Evolutionary conservation across 139 green algal genomes (phyloP).

Genomic region (Desmodesmus armatus): DNA sequence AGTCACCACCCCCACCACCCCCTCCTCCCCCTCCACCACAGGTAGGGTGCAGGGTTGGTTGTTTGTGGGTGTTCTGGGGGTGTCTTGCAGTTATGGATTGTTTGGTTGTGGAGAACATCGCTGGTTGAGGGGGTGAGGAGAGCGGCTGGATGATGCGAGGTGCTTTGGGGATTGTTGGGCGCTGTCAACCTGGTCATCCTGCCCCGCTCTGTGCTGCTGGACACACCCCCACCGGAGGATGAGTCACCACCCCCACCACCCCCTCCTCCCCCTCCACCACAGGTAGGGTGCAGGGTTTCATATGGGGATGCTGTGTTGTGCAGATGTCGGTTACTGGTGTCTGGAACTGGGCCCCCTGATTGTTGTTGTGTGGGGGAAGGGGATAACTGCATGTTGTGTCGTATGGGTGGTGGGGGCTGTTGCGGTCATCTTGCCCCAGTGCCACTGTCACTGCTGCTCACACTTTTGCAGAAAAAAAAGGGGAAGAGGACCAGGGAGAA

Average conservation of each 20-base stretch:
- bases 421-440: too few relatives aligned
- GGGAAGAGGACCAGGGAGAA: too few relatives aligned
- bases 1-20: slow-evolving; percentile 82
- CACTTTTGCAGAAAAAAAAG: too few relatives aligned
- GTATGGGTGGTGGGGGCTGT: too few relatives aligned
- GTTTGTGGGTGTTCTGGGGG: not conserved
- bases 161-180: too few relatives aligned
- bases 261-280: slow-evolving; percentile 86
- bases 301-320: too few relatives aligned
- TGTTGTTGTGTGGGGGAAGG: not conserved
- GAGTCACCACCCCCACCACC: slow-evolving; percentile 82
- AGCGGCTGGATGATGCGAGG: not conserved
- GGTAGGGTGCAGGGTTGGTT: slow-evolving; percentile 15
- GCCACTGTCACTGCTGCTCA: too few relatives aligned
- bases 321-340: not conserved
- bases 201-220: slow-evolving; percentile 74
- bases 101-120: too few relatives aligned
- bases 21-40: slow-evolving; percentile 88
- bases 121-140: too few relatives aligned
- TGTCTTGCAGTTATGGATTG: not conserved
- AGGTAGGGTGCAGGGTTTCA: slow-evolving; percentile 28
- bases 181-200: slow-evolving; percentile 98
- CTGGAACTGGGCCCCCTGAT: not conserved
- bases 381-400: too few relatives aligned
- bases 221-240: slow-evolving; percentile 73